These are phyloP conservation scores for Chromera velia DNA, from an alignment of 73 alveolate species.

Conservation along the genomic window DNA sequence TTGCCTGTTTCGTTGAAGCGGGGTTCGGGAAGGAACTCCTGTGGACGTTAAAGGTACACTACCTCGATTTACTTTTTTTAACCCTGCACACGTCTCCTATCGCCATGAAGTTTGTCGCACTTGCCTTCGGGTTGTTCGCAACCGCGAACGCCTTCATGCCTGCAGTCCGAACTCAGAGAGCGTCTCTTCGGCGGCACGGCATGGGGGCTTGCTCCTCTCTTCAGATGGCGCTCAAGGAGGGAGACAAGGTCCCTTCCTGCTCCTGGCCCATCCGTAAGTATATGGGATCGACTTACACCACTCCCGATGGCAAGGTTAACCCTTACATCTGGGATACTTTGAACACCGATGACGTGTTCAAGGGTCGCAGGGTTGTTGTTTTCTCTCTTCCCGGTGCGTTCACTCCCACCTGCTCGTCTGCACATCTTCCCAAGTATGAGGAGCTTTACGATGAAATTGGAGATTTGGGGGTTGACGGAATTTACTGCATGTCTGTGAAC, in stretches of 20 bases:
- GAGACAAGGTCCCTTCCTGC: background rate
- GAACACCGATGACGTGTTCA: background rate
- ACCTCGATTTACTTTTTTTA: too few species aligned
- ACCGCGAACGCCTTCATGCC: too few species aligned
- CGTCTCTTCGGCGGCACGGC: too few species aligned
- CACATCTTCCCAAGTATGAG: conserved; percentile 7
- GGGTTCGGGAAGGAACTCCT: too few species aligned
- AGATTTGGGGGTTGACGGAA: conserved; percentile 1
- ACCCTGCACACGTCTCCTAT: too few species aligned
- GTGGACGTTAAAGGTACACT: too few species aligned
- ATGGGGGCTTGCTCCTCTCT: too few species aligned
- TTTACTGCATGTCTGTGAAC: conserved; percentile 12
- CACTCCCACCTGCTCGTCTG: conserved; percentile 9
- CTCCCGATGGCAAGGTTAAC: background rate
- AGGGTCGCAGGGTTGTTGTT: conserved; percentile 2
- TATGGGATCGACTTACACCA: background rate
- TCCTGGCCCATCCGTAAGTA: background rate
- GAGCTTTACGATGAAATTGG: background rate
- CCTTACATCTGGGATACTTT: background rate
- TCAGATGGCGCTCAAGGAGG: background rate
- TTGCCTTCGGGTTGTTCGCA: too few species aligned
- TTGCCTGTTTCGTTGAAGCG: too few species aligned
- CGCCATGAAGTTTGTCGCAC: too few species aligned
- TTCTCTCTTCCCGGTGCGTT: conserved; percentile 4
- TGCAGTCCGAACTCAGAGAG: too few species aligned